Conservation (phyloP, 1,284 basidiomycete species). For the Vanrija sp. region DNA sequence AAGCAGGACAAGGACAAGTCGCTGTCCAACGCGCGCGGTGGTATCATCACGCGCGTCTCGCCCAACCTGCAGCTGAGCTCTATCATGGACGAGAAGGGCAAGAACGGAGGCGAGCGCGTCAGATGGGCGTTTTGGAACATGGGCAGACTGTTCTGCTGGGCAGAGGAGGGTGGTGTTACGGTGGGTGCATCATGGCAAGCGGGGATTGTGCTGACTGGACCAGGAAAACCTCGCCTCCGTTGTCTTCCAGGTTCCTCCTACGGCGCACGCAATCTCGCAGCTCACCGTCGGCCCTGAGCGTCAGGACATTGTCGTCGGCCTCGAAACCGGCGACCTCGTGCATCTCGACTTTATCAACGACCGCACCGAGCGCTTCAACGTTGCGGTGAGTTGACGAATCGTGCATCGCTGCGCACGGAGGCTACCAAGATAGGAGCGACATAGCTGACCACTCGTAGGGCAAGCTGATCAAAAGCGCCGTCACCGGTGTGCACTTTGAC, state of each 20-base stretch:
- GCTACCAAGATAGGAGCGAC: neutral
- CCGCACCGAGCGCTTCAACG: slow-evolving; percentile 86
- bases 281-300: slow-evolving; percentile 61
- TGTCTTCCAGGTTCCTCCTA: slow-evolving; percentile 78
- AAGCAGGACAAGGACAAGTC: slow-evolving; percentile 12
- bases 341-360: slow-evolving; percentile 71
- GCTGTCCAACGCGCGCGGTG: slow-evolving; percentile 10
- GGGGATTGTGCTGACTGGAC: neutral
- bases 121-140: slow-evolving; percentile 81
- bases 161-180: slow-evolving; percentile 60
- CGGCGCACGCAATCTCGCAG: slow-evolving; percentile 81
- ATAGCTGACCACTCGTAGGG: slow-evolving; percentile 53
- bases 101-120: slow-evolving; percentile 64
- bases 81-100: slow-evolving; percentile 61
- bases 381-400: slow-evolving; percentile 58
- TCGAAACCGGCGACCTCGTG: slow-evolving; percentile 84
- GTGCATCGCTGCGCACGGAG: neutral
- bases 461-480: slow-evolving; percentile 70
- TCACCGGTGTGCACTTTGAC: slow-evolving; percentile 83
- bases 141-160: slow-evolving; percentile 74
- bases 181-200: neutral
- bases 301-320: slow-evolving; percentile 88
- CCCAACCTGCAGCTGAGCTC: slow-evolving; percentile 59
- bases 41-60: slow-evolving; percentile 20
- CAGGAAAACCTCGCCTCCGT: slow-evolving; percentile 82